These are phyloP conservation scores for Bipolaris gigantea DNA, from an alignment of 2,329 filamentous ascomycete genomes.

Conservation along the genomic window DNA sequence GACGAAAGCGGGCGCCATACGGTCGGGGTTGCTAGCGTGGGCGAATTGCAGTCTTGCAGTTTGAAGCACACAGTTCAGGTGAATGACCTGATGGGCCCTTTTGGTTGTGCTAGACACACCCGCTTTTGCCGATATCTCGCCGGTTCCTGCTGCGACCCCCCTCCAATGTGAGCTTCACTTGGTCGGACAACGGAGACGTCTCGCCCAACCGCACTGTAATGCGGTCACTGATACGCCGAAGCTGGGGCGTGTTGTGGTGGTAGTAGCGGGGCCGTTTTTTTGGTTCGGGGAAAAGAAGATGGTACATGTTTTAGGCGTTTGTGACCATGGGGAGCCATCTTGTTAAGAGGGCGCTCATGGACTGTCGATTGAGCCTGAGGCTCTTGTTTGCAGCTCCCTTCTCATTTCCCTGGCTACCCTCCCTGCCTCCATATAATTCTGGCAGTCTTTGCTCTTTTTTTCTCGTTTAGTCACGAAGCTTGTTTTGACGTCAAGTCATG, in stretches of 20 bases:
- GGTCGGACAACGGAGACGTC: conserved; percentile 5
- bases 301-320: conserved; percentile 1
- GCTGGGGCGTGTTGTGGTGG: background rate
- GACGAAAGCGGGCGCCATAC: conserved; percentile 5
- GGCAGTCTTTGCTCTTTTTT: background rate
- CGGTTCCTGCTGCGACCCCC: background rate
- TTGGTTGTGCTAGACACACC: background rate
- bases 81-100: conserved; percentile 3
- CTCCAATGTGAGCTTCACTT: conserved; percentile 1
- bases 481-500: conserved; percentile 6
- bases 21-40: conserved; percentile 1
- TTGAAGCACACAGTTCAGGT: too few species aligned
- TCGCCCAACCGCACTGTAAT: conserved; percentile 9
- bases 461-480: background rate
- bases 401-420: background rate
- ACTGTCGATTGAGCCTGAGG: background rate
- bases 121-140: conserved; percentile 14
- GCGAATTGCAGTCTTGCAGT: conserved; percentile 4
- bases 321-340: background rate
- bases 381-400: background rate
- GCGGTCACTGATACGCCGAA: conserved; percentile 29
- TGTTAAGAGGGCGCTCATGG: background rate
- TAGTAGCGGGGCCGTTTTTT: background rate
- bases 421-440: background rate
- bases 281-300: background rate